phyloP scores from a whole-genome alignment of 2,329 filamentous ascomycete species.

The Clarireedia hainanense region DNA sequence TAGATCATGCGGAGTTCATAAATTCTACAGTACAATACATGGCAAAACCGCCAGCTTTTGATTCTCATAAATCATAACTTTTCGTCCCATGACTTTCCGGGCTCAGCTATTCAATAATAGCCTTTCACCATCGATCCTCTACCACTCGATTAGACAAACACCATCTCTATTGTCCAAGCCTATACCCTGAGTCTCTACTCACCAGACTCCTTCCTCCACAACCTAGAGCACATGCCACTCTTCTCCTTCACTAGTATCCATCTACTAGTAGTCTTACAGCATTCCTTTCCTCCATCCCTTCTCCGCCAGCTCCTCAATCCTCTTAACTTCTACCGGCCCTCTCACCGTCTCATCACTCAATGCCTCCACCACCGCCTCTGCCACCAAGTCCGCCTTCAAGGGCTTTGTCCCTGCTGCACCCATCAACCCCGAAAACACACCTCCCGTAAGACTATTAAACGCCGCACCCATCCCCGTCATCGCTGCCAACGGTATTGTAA shows the following conservation, averaged over 20 bases:
- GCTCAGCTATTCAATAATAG: too few relatives aligned
- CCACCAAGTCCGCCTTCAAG: slow-evolving; percentile 77
- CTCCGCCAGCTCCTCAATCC: slow-evolving; percentile 74
- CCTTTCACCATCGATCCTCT: too few relatives aligned
- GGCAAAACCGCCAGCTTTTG: slow-evolving; percentile 12
- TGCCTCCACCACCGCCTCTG: slow-evolving; percentile 83
- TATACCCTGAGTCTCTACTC: too few relatives aligned
- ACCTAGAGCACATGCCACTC: too few relatives aligned
- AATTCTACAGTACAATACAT: slow-evolving; percentile 9
- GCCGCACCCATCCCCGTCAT: slow-evolving; percentile 65
- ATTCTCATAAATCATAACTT: background rate
- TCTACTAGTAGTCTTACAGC: slow-evolving; percentile 46
- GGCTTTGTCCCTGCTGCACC: slow-evolving; percentile 81
- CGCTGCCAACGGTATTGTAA: slow-evolving; percentile 80
- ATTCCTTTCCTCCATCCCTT: slow-evolving; percentile 86
- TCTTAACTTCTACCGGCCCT: slow-evolving; percentile 68
- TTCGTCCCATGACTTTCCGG: too few relatives aligned
- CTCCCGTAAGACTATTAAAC: slow-evolving; percentile 71
- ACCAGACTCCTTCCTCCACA: too few relatives aligned
- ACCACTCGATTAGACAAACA: too few relatives aligned
- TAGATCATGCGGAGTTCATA: slow-evolving; percentile 10
- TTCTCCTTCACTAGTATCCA: too few relatives aligned
- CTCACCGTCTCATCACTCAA: slow-evolving; percentile 64
- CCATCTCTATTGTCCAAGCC: too few relatives aligned
- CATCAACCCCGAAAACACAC: slow-evolving; percentile 67